Percentiles rank a stretch among this genome's conserved stretches.
phyloP scores from a whole-genome alignment of 257 asterid species.

The Echites panduratus region DNA sequence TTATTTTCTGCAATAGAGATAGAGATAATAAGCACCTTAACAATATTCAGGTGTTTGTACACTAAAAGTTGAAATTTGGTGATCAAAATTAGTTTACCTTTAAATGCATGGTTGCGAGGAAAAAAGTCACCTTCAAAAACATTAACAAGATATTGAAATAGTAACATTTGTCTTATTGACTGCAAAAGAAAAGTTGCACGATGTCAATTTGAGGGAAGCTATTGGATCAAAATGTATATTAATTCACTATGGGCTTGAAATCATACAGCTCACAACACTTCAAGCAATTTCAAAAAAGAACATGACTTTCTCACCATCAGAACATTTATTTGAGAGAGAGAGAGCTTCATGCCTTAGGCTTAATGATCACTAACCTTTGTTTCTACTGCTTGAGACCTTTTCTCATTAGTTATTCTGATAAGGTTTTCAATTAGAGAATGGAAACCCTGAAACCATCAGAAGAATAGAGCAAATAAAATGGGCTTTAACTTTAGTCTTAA shows the following conservation, averaged over 20 bases:
- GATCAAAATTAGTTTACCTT: slow-evolving; percentile 36
- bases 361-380: slow-evolving; percentile 34
- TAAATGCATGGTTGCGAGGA: slow-evolving; percentile 54
- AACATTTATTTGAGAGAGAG: background rate
- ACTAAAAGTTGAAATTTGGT: background rate
- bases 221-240: background rate
- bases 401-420: slow-evolving; percentile 23
- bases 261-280: background rate
- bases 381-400: slow-evolving; percentile 32
- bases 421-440: slow-evolving; percentile 63
- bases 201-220: background rate
- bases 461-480: slow-evolving; percentile 4
- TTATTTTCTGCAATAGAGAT: slow-evolving; percentile 48
- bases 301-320: background rate
- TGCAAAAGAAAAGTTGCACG: slow-evolving; percentile 29
- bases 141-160: slow-evolving; percentile 73
- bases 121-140: slow-evolving; percentile 66
- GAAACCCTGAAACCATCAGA: slow-evolving; percentile 53
- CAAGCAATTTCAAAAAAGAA: background rate
- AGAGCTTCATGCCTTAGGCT: background rate
- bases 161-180: slow-evolving; percentile 64
- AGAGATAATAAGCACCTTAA: slow-evolving; percentile 3
- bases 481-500: background rate
- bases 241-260: background rate
- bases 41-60: background rate